These are phyloP conservation scores for Tetrahymena thermophila DNA, from an alignment of 73 alveolate genomes.

Conservation along the genomic window DNA sequence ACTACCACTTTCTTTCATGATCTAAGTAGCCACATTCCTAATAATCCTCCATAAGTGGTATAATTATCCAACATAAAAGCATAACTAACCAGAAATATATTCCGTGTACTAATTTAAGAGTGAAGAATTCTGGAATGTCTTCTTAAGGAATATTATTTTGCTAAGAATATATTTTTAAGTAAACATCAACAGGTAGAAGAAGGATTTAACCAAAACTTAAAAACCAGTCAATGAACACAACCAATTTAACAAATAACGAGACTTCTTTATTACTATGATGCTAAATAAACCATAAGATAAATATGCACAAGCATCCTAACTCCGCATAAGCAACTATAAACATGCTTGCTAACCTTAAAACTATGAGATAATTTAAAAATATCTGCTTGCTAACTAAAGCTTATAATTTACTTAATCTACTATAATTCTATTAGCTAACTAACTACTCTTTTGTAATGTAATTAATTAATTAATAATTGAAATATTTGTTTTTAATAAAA, in stretches of 20 bases:
- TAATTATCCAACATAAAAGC: constrained; percentile 32
- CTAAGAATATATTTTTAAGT: constrained; percentile 16
- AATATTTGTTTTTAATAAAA: no score
- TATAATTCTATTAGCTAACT: no score
- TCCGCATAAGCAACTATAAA: neutral
- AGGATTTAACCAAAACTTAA: constrained; percentile 23
- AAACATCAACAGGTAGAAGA: constrained; percentile 29
- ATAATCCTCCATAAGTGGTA: constrained; percentile 37
- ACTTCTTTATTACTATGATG: constrained; percentile 27
- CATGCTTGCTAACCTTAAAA: neutral
- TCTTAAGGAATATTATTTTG: neutral
- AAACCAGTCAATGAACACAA: constrained; percentile 16
- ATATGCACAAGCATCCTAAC: neutral
- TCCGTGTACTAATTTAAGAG: constrained; percentile 2
- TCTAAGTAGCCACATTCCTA: constrained; percentile 27
- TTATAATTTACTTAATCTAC: neutral
- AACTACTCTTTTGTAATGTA: neutral
- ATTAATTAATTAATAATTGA: no score
- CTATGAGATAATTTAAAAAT: neutral
- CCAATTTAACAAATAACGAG: constrained; percentile 7
- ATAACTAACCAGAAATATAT: constrained; percentile 16
- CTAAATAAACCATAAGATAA: constrained; percentile 1
- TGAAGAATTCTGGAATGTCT: constrained; percentile 5
- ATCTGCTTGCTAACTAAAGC: neutral
- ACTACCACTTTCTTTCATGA: neutral